Base-by-base conservation (phyloP, 169 alveolate genomes). In the Babesia ovata region DNA sequence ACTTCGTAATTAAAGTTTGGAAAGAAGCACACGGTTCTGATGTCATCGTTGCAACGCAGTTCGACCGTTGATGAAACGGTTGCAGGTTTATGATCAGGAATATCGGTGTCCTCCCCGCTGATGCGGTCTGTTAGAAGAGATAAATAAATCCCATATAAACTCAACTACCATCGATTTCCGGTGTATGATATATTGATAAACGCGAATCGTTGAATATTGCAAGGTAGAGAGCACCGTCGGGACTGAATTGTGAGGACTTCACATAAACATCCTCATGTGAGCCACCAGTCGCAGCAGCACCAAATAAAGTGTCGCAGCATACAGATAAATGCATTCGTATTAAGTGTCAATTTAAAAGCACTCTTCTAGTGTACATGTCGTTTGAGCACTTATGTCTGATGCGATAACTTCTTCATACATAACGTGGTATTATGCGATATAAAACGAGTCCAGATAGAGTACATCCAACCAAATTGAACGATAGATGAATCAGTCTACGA, bases 21-120 rank as follows among this genome's bases (percentile, higher is more conserved):
- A 46, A 83, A 83, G 76, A 75, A 83, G 45, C 73, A 70, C n/a
- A 74, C 50, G 49, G 28, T 63, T 60, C 90, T 63, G n/a, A 83
- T 22, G 33, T 83, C 86, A 19, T 83, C 86, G 44, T 72, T 7
- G 44, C 66, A 50, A 0, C 26, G 26, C 53, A 67, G 28, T 16
- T 36, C 21, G 2, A 42, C 4, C 39, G 4, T 28, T 10, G 76
- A 56, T 8, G 57, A 26, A 9, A 52, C 33, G 10, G 53, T 36
- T 1, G 29, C 53, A 21, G 16, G 53, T 1, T 13, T 10, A 7
- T 19, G 8, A 2, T 53, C 44, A n/a, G 28, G 7, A 24, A 33
- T 19, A 19, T 21, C 36, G 1, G 4, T 42, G 11, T 63, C 48
- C 17, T 9, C 22, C 49, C 26, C 50, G 8, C 14, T 54, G 19